Conservation (phyloP, 306 rosid genomes). For the Oemleria cerasiformis region DNA sequence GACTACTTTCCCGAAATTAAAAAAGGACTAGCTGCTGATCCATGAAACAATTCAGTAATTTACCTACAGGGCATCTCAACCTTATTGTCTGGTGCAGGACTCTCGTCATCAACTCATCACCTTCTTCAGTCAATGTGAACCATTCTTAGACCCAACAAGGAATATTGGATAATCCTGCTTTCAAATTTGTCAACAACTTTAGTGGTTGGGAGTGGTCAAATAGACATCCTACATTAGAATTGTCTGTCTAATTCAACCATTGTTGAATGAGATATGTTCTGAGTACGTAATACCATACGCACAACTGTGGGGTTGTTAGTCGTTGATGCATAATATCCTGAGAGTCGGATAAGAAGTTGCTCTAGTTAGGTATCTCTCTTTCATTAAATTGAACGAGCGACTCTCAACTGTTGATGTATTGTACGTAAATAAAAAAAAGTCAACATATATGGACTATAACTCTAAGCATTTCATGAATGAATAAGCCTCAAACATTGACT, state of each 20-base stretch:
- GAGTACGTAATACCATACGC: too few species aligned
- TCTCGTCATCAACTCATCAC: background rate
- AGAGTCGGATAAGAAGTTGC: too few species aligned
- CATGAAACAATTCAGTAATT: background rate
- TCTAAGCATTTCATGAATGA: too few species aligned
- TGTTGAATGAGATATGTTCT: background rate
- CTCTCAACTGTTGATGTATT: too few species aligned
- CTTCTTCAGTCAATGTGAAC: background rate
- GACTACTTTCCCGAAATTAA: too few species aligned
- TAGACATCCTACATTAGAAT: background rate
- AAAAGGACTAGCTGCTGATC: background rate
- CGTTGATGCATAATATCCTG: too few species aligned
- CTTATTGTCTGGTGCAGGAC: background rate
- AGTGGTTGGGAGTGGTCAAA: background rate
- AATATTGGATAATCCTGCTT: background rate
- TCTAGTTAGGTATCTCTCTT: too few species aligned
- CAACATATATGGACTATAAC: too few species aligned
- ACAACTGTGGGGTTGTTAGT: too few species aligned
- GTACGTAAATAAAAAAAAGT: too few species aligned
- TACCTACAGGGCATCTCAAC: background rate
- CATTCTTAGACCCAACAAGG: background rate
- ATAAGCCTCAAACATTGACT: too few species aligned
- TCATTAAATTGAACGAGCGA: too few species aligned
- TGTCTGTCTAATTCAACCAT: background rate
- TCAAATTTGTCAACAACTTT: background rate